Conservation (phyloP, 495 filamentous ascomycete species). For the Thermothielavioides terrestris region DNA sequence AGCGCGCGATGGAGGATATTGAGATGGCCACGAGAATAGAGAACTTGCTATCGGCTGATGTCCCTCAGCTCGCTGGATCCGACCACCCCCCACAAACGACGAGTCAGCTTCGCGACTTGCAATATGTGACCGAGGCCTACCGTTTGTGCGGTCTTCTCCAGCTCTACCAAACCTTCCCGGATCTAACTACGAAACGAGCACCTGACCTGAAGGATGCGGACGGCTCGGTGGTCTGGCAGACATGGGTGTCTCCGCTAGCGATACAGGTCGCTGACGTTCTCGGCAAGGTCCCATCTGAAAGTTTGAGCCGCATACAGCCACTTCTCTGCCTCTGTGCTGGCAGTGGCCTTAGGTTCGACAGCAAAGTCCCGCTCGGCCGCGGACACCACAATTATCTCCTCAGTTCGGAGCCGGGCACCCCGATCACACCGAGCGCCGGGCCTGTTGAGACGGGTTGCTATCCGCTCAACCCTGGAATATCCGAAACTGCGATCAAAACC, state of each 20-base stretch:
- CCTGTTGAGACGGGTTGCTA: neutral
- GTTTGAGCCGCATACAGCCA: slow-evolving; percentile 27
- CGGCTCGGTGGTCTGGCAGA: slow-evolving; percentile 14
- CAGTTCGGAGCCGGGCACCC: slow-evolving; percentile 1
- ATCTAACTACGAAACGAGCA: slow-evolving; percentile 19
- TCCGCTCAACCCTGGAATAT: neutral
- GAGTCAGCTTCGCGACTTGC: slow-evolving; percentile 3
- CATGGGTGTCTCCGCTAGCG: slow-evolving; percentile 21
- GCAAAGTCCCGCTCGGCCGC: slow-evolving; percentile 13
- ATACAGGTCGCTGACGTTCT: slow-evolving; percentile 21
- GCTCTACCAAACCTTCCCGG: slow-evolving; percentile 28
- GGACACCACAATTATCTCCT: slow-evolving; percentile 14
- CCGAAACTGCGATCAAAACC: slow-evolving; percentile 17
- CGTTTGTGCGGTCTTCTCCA: slow-evolving; percentile 25
- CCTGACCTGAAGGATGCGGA: slow-evolving; percentile 14
- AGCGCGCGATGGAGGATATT: slow-evolving; percentile 27
- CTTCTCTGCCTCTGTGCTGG: slow-evolving; percentile 28
- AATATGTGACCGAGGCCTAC: slow-evolving; percentile 23
- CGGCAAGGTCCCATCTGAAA: slow-evolving; percentile 12
- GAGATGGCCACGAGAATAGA: slow-evolving; percentile 22
- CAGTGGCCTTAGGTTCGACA: slow-evolving; percentile 23
- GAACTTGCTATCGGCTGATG: slow-evolving; percentile 14
- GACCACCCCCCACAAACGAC: neutral
- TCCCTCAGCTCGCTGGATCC: neutral
- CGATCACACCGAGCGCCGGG: neutral